Percentiles rank a stretch among this genome's conserved stretches.
Evolutionary conservation across 2,329 filamentous ascomycete genomes (phyloP).

Genomic region (Clonostachys rosea): DNA sequence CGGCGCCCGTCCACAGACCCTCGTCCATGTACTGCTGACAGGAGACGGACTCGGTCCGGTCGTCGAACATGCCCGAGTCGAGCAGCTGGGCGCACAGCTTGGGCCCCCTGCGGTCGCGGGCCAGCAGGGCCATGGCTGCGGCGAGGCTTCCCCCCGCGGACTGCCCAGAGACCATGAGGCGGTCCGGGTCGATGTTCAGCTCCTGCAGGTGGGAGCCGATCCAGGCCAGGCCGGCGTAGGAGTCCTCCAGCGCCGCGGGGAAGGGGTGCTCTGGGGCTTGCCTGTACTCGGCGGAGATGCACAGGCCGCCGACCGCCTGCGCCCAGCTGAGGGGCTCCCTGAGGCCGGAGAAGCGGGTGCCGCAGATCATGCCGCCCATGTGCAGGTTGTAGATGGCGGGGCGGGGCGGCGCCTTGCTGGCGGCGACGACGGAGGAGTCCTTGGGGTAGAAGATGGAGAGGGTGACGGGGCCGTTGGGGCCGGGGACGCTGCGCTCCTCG

Average conservation of each 20-base stretch:
- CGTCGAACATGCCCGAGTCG: constrained; percentile 41
- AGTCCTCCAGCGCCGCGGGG: constrained; percentile 13
- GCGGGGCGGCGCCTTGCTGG: neutral
- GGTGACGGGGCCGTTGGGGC: constrained; percentile 8
- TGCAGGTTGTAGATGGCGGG: constrained; percentile 13
- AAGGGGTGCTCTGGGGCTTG: constrained; percentile 14
- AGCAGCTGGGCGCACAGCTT: constrained; percentile 32
- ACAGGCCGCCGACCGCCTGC: constrained; percentile 8
- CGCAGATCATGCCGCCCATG: constrained; percentile 12
- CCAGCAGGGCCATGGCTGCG: constrained; percentile 27
- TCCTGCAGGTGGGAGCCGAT: constrained; percentile 25
- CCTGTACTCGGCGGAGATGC: constrained; percentile 16
- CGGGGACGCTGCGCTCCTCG: constrained; percentile 9
- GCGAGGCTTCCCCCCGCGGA: constrained; percentile 37
- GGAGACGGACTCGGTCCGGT: constrained; percentile 24
- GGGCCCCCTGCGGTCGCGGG: constrained; percentile 22
- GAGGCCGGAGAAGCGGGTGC: constrained; percentile 12
- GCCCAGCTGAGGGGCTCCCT: constrained; percentile 10
- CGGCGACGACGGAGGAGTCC: too few relatives aligned
- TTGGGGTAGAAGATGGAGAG: constrained; percentile 12
- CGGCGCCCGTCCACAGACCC: constrained; percentile 25
- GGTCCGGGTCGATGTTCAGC: constrained; percentile 30
- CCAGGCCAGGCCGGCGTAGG: constrained; percentile 23
- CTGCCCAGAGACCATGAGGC: constrained; percentile 33
- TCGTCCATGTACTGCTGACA: constrained; percentile 22